Conservation (phyloP, 2,329 filamentous ascomycete species). For the Exophiala sideris region DNA sequence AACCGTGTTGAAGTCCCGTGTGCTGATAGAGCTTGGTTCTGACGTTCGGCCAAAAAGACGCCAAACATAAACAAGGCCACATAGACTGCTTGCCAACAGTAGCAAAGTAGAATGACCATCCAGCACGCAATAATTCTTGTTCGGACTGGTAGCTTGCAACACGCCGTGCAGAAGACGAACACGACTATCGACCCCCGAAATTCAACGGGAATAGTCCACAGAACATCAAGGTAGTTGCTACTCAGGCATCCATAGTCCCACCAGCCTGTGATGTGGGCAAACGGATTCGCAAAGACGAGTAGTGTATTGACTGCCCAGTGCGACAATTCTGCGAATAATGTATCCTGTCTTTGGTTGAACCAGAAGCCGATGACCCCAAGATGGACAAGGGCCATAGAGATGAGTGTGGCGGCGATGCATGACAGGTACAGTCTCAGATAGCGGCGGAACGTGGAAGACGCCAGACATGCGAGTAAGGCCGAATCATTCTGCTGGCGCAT, state of each 20-base stretch:
- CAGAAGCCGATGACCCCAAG: not conserved
- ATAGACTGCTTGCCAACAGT: constrained; percentile 17
- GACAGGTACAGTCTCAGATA: not conserved
- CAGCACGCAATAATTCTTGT: constrained; percentile 5
- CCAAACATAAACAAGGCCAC: constrained; percentile 16
- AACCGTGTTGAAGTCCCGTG: constrained; percentile 10
- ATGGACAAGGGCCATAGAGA: not conserved
- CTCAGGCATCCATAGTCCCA: constrained; percentile 15
- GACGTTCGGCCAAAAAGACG: constrained; percentile 16
- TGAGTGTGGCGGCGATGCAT: not conserved
- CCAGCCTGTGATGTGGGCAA: constrained; percentile 18
- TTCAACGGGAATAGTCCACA: constrained; percentile 48
- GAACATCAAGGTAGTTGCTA: constrained; percentile 16
- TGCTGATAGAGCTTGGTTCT: constrained; percentile 15
- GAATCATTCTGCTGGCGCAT: not conserved
- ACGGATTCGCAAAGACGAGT: constrained; percentile 3
- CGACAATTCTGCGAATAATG: no score
- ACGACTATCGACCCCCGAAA: constrained; percentile 40
- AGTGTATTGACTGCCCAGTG: no score
- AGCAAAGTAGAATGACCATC: constrained; percentile 10
- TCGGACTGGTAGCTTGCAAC: constrained; percentile 7
- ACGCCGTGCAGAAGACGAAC: constrained; percentile 16
- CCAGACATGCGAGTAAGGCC: not conserved
- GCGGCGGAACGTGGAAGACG: not conserved
- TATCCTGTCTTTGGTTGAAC: no score